Evolutionary conservation across 495 filamentous ascomycete genomes (phyloP), one percentile per base, ranked within the genome.

Genomic region (Hamigera avellanea): DNA sequence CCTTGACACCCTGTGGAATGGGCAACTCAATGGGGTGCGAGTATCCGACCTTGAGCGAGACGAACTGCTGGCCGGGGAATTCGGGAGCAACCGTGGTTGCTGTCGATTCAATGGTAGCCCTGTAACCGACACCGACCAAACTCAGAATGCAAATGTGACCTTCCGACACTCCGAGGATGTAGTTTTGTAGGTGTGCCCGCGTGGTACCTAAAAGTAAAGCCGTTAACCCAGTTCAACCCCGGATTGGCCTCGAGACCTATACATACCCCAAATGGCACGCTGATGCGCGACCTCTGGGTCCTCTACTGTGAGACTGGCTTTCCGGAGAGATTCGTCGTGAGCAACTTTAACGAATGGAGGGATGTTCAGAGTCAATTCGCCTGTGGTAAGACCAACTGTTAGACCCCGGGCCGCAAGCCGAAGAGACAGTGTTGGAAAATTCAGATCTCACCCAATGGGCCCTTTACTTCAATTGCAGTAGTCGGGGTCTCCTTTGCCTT

Each of bases 261-360:
- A 68, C 83, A 34, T 69, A 93, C 91, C 91, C 91, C 91, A 98
- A 89, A 96, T 96, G 58, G 82, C 89, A 52, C 84, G 75, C 62
- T 98, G 91, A 35, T 81, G 70, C 49, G 78, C 73, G 16, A 75
- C 44, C 5, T 67, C 47, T 8, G 55, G 48, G 57, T 95, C 72
- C 41, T 75, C 44, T 10, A 95, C 67, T 21, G 66, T 75, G 35
- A 98, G 52, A 7, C 61, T 70, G 8, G 77, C 78, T 50, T 77
- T 83, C 28, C 68, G 60, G 15, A 63, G 50, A 7, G 64, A 57
- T 25, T 65, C 59, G 48, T 91, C 78, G 26, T 80, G 70, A 39
- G 73, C 64, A 33, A 94, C 67, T 13, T 63, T 76, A 42, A 96
- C 59, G 45, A 76, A 96, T 1, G 74, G 61, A 27, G 84, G 86